phyloP scores from a whole-genome alignment of 768 basidiomycete species.

The Melanogaster broomeanus region DNA sequence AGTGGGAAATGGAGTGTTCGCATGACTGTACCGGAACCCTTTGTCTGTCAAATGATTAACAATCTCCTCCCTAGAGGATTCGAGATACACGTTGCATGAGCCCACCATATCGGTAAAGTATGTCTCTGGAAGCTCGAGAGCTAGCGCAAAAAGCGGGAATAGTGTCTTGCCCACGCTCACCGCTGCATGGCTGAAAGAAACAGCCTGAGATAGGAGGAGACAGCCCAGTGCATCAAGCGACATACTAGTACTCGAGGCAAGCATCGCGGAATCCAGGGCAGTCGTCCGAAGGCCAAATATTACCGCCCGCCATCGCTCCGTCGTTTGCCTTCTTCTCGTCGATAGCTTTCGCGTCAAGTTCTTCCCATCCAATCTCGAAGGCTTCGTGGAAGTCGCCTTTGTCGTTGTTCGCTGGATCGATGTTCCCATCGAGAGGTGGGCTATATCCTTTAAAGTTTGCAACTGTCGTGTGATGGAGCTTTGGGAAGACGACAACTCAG shows the following conservation, averaged over 20 bases:
- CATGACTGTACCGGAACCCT: conserved; percentile 64
- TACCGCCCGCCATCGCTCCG: conserved; percentile 68
- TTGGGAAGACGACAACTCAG: neutral
- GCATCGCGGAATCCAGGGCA: conserved; percentile 60
- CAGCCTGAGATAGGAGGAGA: conserved; percentile 21
- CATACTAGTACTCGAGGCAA: conserved; percentile 69
- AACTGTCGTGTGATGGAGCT: conserved; percentile 71
- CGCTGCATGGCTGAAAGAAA: conserved; percentile 47
- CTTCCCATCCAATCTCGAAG: conserved; percentile 83
- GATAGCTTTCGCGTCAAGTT: conserved; percentile 29
- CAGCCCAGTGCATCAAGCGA: conserved; percentile 20
- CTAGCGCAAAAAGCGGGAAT: conserved; percentile 72
- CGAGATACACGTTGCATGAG: neutral
- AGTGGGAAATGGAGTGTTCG: conserved; percentile 75
- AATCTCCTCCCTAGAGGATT: neutral
- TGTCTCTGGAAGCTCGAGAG: conserved; percentile 56
- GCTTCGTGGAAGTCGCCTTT: conserved; percentile 91
- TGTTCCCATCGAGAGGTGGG: conserved; percentile 70
- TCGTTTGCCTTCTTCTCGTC: conserved; percentile 36
- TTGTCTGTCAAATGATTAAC: conserved; percentile 43
- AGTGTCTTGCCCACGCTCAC: conserved; percentile 54
- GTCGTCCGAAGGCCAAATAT: conserved; percentile 74
- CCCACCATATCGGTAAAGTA: conserved; percentile 71
- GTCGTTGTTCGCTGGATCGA: conserved; percentile 60
- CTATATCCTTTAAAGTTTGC: conserved; percentile 79